Percentiles rank a stretch among this genome's conserved stretches.
Conservation (phyloP, 2,329 filamentous ascomycete species). For the Blumeriella jaapii region DNA sequence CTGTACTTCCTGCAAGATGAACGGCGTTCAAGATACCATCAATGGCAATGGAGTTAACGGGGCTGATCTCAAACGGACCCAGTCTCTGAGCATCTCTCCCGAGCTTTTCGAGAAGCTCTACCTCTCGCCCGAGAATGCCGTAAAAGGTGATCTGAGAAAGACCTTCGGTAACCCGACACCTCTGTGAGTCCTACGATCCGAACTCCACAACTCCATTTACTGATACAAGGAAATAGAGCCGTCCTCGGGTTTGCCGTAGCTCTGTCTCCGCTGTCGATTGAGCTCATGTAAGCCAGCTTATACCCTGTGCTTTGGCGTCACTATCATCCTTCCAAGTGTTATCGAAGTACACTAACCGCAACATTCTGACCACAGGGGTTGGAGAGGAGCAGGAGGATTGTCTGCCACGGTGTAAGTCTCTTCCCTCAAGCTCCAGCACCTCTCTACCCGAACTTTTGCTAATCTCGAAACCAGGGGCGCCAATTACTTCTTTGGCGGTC, state of each 20-base stretch:
- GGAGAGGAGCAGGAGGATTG: constrained; percentile 38
- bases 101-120: constrained; percentile 55
- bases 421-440: neutral
- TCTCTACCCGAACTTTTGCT: neutral
- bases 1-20: neutral
- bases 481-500: constrained; percentile 41
- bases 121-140: constrained; percentile 40
- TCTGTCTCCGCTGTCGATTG: constrained; percentile 37
- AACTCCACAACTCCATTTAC: neutral
- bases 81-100: constrained; percentile 34
- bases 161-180: constrained; percentile 52
- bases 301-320: too few species aligned
- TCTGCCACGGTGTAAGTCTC: constrained; percentile 38
- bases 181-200: constrained; percentile 32
- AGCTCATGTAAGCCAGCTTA: too few species aligned
- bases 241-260: constrained; percentile 40
- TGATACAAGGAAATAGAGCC: constrained; percentile 29
- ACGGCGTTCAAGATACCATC: neutral
- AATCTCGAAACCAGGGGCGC: constrained; percentile 36
- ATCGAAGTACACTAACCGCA: too few species aligned
- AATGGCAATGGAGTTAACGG: neutral
- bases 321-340: too few species aligned
- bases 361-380: too few species aligned
- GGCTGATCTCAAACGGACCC: neutral
- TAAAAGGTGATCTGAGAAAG: constrained; percentile 42